Base-by-base conservation (phyloP, 2,329 filamentous ascomycete genomes). In the Colletotrichum graminicola region DNA sequence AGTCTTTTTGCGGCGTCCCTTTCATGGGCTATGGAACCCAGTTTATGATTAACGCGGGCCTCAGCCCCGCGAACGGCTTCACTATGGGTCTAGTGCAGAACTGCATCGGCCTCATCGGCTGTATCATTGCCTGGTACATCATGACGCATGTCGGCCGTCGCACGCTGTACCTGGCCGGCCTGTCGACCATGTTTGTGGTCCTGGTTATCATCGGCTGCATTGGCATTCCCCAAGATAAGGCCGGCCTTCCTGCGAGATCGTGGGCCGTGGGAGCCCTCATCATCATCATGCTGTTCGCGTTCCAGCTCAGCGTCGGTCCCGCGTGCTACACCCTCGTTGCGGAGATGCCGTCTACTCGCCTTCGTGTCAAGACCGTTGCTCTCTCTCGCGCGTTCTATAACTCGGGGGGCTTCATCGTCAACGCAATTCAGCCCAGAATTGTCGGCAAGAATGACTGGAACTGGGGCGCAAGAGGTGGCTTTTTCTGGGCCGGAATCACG, bases 311-410 rank as follows among this genome's bases (percentile, higher is more conserved):
- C 0, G 73, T 79, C 12, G 80, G 80, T 0, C 80, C 80, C 5
- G 81, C 84, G 18, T 77, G 83, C 73, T 85, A 84, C 77, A 84
- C 82, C n/a, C 82, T 85, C 43, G 80, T 83, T 74, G 51, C 84
- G 1, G 84, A 86, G 76, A 75, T 85, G 8, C 80, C 81, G 0
- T 84, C 83, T 0, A 85, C 83, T 12, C 83, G 84, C 26, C 79
- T 86, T 36, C 80, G 84, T 59, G 83, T 82, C 66, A 84, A 85
- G 77, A 83, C 83, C 0, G 81, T 86, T n/a, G 83, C 84, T 18
- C 76, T 86, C 23, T 83, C 82, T 1, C 79, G 84, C 62, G 83
- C 76, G 11, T 77, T 77, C 11, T 84, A 84, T 72, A 82, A 84
- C 65, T 69, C 82, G 5, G 80, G 78, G 12, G 83, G 83, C 73